Evolutionary conservation across 2,329 filamentous ascomycete genomes (phyloP).

Genomic region (Arthroderma uncinatum): DNA sequence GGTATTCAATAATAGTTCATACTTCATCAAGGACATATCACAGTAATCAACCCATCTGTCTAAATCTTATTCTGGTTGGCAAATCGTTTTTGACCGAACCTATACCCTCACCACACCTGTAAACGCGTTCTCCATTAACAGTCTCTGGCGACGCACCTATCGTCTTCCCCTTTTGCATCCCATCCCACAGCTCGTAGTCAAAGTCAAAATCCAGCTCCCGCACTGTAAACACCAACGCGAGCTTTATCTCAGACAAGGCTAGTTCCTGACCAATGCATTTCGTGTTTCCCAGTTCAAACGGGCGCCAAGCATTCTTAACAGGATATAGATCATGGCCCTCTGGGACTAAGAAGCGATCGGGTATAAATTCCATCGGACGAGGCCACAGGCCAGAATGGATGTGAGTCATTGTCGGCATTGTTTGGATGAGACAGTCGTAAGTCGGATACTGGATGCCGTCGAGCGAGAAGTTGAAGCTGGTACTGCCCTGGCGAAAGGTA

Average conservation of each 20-base stretch:
- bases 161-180: neutral
- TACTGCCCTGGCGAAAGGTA: conserved; percentile 4
- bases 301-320: conserved; percentile 36
- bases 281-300: conserved; percentile 40
- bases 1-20: too few species aligned
- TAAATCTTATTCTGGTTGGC: neutral
- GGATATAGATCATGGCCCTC: conserved; percentile 11
- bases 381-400: conserved; percentile 8
- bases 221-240: conserved; percentile 19
- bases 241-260: conserved; percentile 35
- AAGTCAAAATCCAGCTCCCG: conserved; percentile 33
- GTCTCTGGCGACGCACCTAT: neutral
- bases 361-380: conserved; percentile 21
- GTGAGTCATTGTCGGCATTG: conserved; percentile 4
- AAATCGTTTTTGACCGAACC: neutral
- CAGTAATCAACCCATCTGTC: too few species aligned
- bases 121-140: neutral
- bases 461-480: neutral
- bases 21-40: too few species aligned
- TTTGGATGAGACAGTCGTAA: neutral
- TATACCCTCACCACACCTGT: neutral
- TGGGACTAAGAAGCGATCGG: conserved; percentile 28
- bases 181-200: conserved; percentile 17
- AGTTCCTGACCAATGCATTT: conserved; percentile 42
- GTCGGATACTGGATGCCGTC: neutral